Evolutionary conservation across 139 green algal genomes (phyloP).

Genomic region (Chlamydomonas schloesseri): DNA sequence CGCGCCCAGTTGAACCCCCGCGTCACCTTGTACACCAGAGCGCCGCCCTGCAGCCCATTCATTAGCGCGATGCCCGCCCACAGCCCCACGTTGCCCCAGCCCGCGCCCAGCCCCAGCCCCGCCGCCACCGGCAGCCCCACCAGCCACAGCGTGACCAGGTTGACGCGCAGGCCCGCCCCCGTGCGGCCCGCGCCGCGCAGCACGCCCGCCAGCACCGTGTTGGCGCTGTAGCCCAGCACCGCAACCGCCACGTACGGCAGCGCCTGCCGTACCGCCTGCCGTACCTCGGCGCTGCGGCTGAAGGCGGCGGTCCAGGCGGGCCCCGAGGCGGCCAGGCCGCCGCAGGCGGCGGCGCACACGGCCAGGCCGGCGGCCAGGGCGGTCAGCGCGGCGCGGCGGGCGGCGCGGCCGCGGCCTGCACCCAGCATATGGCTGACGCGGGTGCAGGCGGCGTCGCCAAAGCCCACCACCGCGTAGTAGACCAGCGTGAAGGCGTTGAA

Average conservation of each 20-base stretch:
- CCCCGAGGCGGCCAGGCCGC: not conserved
- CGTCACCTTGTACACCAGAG: not conserved
- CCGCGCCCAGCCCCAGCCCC: not conserved
- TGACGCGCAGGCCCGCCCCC: not conserved
- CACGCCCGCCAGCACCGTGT: conserved; percentile 17
- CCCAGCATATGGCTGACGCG: not conserved
- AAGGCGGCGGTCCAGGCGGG: not conserved
- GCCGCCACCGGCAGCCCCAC: conserved; percentile 5
- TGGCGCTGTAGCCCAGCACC: conserved; percentile 11
- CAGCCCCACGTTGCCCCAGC: not conserved
- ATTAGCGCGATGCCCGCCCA: conserved; percentile 1
- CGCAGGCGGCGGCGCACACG: not conserved
- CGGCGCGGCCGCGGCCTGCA: not conserved
- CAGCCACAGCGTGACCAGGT: conserved; percentile 29
- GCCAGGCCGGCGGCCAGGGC: not conserved
- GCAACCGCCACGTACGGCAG: not conserved
- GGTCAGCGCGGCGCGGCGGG: not conserved
- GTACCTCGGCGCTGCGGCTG: not conserved
- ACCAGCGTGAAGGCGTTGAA: conserved; percentile 33
- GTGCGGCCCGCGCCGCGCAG: not conserved
- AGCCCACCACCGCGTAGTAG: conserved; percentile 22
- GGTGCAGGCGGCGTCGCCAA: conserved; percentile 15
- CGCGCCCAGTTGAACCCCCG: not conserved
- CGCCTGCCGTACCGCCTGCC: not conserved
- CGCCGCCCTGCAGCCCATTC: not conserved